Conservation (phyloP, 371 early-diverging fungal genomes). For the Syncephalastrum racemosum region DNA sequence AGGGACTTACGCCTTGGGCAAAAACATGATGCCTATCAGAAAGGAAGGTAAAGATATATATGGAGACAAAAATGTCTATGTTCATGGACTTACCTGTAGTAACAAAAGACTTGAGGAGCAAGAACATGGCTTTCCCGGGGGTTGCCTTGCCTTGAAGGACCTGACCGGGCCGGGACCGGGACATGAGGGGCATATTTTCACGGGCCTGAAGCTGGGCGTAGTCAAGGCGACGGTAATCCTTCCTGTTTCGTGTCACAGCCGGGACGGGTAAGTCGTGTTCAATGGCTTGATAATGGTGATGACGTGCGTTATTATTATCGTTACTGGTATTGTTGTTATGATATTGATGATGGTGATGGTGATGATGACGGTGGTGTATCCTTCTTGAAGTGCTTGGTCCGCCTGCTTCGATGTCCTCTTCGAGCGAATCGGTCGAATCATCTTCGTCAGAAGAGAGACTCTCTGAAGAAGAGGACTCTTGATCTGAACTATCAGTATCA, state of each 20-base stretch:
- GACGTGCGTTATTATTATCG: constrained; percentile 5
- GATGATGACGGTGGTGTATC: constrained; percentile 14
- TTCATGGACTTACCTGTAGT: constrained; percentile 62
- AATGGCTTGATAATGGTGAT: not conserved
- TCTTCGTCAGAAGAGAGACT: constrained; percentile 18
- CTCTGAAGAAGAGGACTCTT: constrained; percentile 6
- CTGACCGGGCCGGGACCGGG: constrained; percentile 48
- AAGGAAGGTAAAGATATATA: no score
- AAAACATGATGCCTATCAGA: constrained; percentile 66
- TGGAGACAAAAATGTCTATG: constrained; percentile 1
- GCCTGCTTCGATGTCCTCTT: constrained; percentile 13
- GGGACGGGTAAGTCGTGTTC: constrained; percentile 5
- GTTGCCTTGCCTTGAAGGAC: constrained; percentile 71
- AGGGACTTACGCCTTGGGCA: constrained; percentile 63
- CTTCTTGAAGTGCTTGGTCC: no score
- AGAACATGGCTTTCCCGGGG: constrained; percentile 79
- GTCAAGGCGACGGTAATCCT: constrained; percentile 23
- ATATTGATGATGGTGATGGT: not conserved
- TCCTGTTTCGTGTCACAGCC: constrained; percentile 9
- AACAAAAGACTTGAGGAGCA: constrained; percentile 85
- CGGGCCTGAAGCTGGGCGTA: constrained; percentile 36
- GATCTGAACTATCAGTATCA: constrained; percentile 66
- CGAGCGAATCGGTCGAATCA: constrained; percentile 15
- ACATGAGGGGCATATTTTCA: constrained; percentile 59
- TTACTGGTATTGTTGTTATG: constrained; percentile 1